Evolutionary conservation across 2,329 filamentous ascomycete genomes (phyloP).

Genomic region (Capronia coronata): DNA sequence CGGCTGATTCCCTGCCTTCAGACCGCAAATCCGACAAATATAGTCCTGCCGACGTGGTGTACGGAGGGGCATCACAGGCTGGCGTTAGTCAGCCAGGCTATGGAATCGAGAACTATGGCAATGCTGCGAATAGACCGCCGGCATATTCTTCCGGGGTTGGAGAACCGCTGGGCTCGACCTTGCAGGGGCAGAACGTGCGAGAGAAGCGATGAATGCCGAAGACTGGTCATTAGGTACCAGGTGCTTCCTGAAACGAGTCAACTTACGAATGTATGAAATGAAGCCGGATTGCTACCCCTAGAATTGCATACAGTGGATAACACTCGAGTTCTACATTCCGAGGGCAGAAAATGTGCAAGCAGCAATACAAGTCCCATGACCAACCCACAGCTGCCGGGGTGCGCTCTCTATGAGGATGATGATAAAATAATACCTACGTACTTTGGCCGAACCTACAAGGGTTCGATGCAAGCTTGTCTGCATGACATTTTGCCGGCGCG

Average conservation of each 20-base stretch:
- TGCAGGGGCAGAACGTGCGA: conserved; percentile 26
- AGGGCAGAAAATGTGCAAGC: no score
- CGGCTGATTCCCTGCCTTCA: conserved; percentile 25
- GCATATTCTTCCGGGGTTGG: conserved; percentile 27
- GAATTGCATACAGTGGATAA: no score
- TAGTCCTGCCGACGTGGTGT: conserved; percentile 9
- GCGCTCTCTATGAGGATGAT: no score
- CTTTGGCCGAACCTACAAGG: background rate
- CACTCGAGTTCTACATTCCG: no score
- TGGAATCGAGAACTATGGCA: conserved; percentile 25
- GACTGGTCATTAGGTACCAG: no score
- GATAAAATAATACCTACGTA: no score
- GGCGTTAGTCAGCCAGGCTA: conserved; percentile 19
- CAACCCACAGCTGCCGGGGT: no score
- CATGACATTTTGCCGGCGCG: conserved; percentile 6
- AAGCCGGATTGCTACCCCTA: no score
- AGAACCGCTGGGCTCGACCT: conserved; percentile 28
- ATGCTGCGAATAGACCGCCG: conserved; percentile 23
- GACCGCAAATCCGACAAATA: conserved; percentile 18
- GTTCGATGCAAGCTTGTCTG: conserved; percentile 2
- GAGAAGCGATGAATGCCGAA: conserved; percentile 22
- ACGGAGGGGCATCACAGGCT: conserved; percentile 14
- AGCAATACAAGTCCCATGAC: no score
- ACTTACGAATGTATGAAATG: no score
- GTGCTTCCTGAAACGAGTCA: no score